A percentile compares a stretch with the other conserved stretches of the same genome.
Conservation (phyloP, 2,329 filamentous ascomycete species). For the Aspergillus uvarum region DNA sequence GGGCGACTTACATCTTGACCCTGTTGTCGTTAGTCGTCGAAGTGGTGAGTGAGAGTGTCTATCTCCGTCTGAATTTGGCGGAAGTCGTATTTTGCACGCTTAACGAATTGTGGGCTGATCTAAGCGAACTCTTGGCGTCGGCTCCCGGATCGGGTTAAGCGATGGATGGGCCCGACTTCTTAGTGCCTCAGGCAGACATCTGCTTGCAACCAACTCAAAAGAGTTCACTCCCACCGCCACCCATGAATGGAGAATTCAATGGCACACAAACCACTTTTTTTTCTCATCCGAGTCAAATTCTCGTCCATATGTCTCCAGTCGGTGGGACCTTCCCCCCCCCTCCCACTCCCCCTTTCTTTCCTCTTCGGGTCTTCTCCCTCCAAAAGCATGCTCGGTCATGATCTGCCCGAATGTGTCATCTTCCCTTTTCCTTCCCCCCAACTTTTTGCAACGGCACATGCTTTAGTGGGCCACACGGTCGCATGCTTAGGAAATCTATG, state of each 20-base stretch:
- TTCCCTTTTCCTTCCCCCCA: too few relatives aligned
- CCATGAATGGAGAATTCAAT: background rate
- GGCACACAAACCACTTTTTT: background rate
- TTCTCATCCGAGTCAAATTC: background rate
- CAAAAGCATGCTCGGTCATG: background rate
- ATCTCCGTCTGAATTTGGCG: constrained; percentile 39
- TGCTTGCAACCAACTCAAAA: background rate
- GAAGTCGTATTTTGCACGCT: constrained; percentile 41
- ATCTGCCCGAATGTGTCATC: background rate
- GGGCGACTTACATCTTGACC: constrained; percentile 48
- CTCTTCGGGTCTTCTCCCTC: background rate
- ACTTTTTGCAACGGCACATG: background rate
- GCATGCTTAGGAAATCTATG: background rate
- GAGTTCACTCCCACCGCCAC: background rate
- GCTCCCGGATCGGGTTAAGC: constrained; percentile 11
- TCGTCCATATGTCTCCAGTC: background rate
- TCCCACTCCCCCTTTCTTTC: background rate
- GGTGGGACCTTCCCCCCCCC: background rate
- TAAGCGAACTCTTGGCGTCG: constrained; percentile 34
- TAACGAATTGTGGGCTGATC: constrained; percentile 45
- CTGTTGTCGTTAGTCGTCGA: constrained; percentile 50
- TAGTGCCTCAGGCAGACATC: constrained; percentile 15
- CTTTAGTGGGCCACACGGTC: background rate
- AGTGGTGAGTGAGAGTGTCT: constrained; percentile 44
- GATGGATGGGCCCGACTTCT: background rate